A percentile compares a stretch with the other conserved stretches of the same genome.
Conservation (phyloP, 352 stramenopile genomes). For the Pythium volutum region DNA sequence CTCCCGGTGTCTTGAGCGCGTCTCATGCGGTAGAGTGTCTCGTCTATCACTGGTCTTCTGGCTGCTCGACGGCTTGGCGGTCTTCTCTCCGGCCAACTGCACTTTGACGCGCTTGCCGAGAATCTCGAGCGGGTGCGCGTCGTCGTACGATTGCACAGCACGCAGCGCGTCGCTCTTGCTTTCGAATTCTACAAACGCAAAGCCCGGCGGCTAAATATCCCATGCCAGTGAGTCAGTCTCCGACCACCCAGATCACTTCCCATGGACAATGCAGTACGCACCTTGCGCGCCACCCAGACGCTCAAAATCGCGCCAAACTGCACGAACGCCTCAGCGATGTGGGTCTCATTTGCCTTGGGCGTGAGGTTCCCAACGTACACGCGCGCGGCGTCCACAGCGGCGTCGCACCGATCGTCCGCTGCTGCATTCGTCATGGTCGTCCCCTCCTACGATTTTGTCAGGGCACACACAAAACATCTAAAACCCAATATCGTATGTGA, state of each 20-base stretch:
- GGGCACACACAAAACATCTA: neutral
- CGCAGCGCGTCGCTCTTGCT: conserved; percentile 38
- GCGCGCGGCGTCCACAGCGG: conserved; percentile 29
- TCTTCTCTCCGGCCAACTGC: conserved; percentile 55
- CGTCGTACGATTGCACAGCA: conserved; percentile 43
- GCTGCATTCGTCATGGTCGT: neutral
- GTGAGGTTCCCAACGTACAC: conserved; percentile 79
- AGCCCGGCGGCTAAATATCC: conserved; percentile 72
- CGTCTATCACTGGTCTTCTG: neutral
- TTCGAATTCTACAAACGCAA: conserved; percentile 74
- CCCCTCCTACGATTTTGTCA: neutral
- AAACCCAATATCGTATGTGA: neutral
- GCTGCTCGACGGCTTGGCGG: conserved; percentile 1
- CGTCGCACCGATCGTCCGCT: neutral
- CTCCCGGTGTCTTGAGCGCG: neutral
- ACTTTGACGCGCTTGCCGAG: conserved; percentile 73
- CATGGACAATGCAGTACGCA: conserved; percentile 26
- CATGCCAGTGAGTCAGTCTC: neutral
- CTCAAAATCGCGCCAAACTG: conserved; percentile 69
- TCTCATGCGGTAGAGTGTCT: neutral
- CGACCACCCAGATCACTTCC: too few species aligned
- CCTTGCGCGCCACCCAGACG: conserved; percentile 72
- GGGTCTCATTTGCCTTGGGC: conserved; percentile 59
- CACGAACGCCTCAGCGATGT: conserved; percentile 59
- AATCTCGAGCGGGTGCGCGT: conserved; percentile 46